These are phyloP conservation scores for Zarea fungicola DNA, from an alignment of 2,329 filamentous ascomycete species.

Conservation along the genomic window DNA sequence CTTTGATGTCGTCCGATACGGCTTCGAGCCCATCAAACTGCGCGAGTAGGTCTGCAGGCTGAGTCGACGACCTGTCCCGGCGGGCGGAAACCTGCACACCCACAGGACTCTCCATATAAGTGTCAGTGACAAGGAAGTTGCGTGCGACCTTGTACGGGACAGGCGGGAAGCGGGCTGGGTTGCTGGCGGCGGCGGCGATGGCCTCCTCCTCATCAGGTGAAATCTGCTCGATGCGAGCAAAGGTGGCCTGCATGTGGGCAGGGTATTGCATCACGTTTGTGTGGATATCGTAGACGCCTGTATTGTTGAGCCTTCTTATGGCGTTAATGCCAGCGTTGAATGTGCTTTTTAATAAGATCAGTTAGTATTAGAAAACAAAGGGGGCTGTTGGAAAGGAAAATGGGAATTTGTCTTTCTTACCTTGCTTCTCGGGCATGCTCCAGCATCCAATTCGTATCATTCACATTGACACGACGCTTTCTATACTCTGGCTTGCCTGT, in stretches of 20 bases:
- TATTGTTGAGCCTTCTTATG: constrained; percentile 61
- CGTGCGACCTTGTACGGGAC: constrained; percentile 45
- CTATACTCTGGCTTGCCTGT: constrained; percentile 75
- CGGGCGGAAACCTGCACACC: constrained; percentile 40
- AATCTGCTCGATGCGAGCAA: constrained; percentile 74
- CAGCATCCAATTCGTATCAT: constrained; percentile 92
- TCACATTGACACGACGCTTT: constrained; percentile 81
- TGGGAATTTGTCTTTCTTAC: constrained; percentile 41
- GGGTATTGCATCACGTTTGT: constrained; percentile 91
- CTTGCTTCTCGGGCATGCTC: constrained; percentile 90
- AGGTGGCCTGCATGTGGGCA: constrained; percentile 81
- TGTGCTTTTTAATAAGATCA: constrained; percentile 47
- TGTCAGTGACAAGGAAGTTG: constrained; percentile 54
- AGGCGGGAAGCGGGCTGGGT: constrained; percentile 39
- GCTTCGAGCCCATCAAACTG: constrained; percentile 58
- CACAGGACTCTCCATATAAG: constrained; percentile 46
- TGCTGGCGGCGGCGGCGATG: constrained; percentile 22
- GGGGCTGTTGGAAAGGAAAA: background rate
- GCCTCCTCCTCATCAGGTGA: constrained; percentile 34
- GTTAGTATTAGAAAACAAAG: background rate
- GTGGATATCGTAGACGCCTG: constrained; percentile 87
- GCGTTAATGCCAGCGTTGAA: constrained; percentile 75
- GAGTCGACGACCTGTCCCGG: constrained; percentile 38
- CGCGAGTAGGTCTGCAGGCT: constrained; percentile 43
- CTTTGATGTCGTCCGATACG: constrained; percentile 59